phyloP scores from a whole-genome alignment of 2,329 filamentous ascomycete species.

The Aspergillus hortae region DNA sequence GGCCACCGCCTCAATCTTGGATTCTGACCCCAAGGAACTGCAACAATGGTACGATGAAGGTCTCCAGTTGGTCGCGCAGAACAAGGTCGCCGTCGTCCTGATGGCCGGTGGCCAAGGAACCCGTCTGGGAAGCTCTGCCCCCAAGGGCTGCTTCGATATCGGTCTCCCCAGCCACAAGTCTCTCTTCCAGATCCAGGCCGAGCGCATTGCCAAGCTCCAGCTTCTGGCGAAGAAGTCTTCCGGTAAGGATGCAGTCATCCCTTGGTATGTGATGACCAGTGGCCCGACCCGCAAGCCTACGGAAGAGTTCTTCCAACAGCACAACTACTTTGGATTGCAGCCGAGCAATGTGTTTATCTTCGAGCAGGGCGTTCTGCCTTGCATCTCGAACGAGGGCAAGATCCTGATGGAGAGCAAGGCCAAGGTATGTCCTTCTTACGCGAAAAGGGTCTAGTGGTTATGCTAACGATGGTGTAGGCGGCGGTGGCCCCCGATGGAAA shows the following conservation, averaged over 20 bases:
- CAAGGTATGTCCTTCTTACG: conserved; percentile 51
- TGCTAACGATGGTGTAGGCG: conserved; percentile 45
- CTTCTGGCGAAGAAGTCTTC: conserved; percentile 70
- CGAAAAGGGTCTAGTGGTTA: not conserved
- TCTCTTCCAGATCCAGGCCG: conserved; percentile 95
- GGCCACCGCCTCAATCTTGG: conserved; percentile 84
- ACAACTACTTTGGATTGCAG: conserved; percentile 86
- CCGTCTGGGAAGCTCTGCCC: conserved; percentile 85
- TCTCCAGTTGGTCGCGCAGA: conserved; percentile 62
- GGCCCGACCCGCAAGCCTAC: conserved; percentile 88
- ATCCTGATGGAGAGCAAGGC: conserved; percentile 89
- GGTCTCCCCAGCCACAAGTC: conserved; percentile 89
- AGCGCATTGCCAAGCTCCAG: conserved; percentile 86
- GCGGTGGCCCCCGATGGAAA: conserved; percentile 97
- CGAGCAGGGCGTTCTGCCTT: conserved; percentile 93
- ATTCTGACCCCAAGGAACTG: conserved; percentile 75
- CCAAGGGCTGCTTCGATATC: conserved; percentile 97
- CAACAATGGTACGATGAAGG: conserved; percentile 77
- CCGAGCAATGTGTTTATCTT: conserved; percentile 88
- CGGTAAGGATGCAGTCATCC: conserved; percentile 63
- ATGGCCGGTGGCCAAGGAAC: conserved; percentile 98
- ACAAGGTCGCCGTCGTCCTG: conserved; percentile 79
- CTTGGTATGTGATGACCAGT: conserved; percentile 99
- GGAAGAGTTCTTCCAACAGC: conserved; percentile 85
- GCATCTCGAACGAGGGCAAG: conserved; percentile 96